Evolutionary conservation across 116 monocot genomes (phyloP).

Genomic region (Iris pallida): DNA sequence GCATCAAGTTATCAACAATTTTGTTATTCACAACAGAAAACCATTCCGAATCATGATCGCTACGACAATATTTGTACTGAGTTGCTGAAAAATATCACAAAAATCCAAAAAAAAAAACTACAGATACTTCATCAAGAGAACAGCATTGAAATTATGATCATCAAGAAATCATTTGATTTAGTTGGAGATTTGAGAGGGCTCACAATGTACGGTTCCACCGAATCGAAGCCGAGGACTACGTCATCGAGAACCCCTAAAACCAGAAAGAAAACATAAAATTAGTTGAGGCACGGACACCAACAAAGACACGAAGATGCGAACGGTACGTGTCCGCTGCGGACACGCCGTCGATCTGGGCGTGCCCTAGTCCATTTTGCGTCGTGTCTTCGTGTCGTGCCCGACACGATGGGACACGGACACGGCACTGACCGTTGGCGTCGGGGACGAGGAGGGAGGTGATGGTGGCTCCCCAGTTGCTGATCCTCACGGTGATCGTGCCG

Average conservation of each 20-base stretch:
- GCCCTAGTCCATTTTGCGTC: neutral
- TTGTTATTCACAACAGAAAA: too few species aligned
- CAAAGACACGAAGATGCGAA: neutral
- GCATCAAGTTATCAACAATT: too few species aligned
- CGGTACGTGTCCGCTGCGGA: neutral
- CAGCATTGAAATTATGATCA: too few species aligned
- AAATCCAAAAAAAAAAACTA: too few species aligned
- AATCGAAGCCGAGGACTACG: constrained; percentile 84
- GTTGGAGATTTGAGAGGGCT: neutral
- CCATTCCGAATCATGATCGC: too few species aligned
- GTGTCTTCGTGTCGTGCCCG: neutral
- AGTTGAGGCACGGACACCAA: neutral
- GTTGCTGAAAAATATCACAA: too few species aligned
- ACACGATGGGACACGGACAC: too few species aligned
- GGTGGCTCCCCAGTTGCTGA: constrained; percentile 37
- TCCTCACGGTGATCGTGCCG: constrained; percentile 27
- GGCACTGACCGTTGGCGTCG: constrained; percentile 22
- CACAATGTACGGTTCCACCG: constrained; percentile 56
- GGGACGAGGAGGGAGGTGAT: constrained; percentile 42
- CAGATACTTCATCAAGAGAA: too few species aligned
- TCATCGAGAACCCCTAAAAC: constrained; percentile 50
- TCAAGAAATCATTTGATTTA: neutral
- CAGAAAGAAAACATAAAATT: neutral
- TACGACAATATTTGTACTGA: too few species aligned
- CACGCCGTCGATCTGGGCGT: neutral